Evolutionary conservation across 148 eudicot species (phyloP), one percentile per base, ranked within the genome.

Genomic region (Euryodendron excelsum): DNA sequence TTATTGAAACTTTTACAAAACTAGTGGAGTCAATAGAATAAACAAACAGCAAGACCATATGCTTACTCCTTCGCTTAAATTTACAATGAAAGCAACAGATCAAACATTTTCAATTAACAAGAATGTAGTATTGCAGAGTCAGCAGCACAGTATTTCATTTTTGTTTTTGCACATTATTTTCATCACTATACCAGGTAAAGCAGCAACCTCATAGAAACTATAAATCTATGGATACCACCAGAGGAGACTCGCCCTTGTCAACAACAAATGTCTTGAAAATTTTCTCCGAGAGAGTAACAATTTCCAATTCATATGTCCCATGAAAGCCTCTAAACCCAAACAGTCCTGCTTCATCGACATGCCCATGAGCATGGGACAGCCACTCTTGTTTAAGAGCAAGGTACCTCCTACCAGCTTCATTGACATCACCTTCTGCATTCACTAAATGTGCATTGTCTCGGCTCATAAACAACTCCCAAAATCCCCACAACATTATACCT

Each of bases 401-500:
- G 63, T 83, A 85, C 80, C 92, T 82, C 62, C 79, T 84, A 15
- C 99, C 99, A 0, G 99, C 97, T 81, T 88, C 97, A 53, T 93
- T 96, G 17, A 96, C 1, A 20, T 96, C 98, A 0, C 99, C 99
- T 82, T 96, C 99, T 0, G 99, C 98, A 79, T 93, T 85, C 64
- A 96, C 98, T 28, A 96, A 87, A 73, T 89, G 89, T 2, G 94
- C 77, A 63, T 96, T 83, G 0, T 87, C 87, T 69, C 99, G 72
- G 72, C 90, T 88, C 97, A 91, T 96, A 41, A 87, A 93, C 70
- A 93, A 52, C 89, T 96, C 99, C 99, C 99, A 96, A 59, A 93
- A 91, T 13, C 99, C 99, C 99, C 99, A 96, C 39, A 96, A 37
- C 92, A 96, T 81, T 3, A 93, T 63, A 2, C 98, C 99, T 7